phyloP scores from a whole-genome alignment of 805 yeast genomes.

The Saccharomyces kudriavzevii region DNA sequence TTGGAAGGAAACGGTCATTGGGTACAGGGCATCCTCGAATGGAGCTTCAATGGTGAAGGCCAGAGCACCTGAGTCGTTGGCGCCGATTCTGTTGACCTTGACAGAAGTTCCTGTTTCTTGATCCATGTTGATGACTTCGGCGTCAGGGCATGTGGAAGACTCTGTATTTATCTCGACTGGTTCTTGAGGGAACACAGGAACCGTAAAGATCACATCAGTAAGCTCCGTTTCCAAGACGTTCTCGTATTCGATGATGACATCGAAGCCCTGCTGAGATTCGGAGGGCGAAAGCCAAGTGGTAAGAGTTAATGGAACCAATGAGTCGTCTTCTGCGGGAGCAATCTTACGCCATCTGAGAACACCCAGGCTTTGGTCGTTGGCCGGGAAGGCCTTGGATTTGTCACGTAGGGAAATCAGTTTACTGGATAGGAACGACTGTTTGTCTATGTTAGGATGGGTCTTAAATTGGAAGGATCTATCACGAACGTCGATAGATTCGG shows the following conservation, averaged over 20 bases:
- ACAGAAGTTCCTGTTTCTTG: constrained; percentile 64
- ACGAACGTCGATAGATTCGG: constrained; percentile 39
- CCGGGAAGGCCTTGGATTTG: constrained; percentile 72
- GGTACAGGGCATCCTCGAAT: constrained; percentile 81
- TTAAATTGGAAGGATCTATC: constrained; percentile 57
- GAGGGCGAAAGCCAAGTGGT: constrained; percentile 76
- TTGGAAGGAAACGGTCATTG: constrained; percentile 65
- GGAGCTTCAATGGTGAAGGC: constrained; percentile 69
- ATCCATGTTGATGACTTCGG: constrained; percentile 46
- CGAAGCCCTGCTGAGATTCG: constrained; percentile 48
- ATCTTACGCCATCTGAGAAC: constrained; percentile 87
- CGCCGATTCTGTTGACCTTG: constrained; percentile 44
- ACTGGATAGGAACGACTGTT: constrained; percentile 49
- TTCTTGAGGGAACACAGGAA: constrained; percentile 55
- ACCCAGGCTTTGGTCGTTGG: constrained; percentile 83
- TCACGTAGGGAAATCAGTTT: constrained; percentile 69
- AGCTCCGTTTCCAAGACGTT: constrained; percentile 35
- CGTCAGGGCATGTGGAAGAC: constrained; percentile 38
- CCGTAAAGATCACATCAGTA: constrained; percentile 43
- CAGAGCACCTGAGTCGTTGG: constrained; percentile 59
- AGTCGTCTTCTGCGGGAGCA: constrained; percentile 51
- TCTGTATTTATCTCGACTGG: constrained; percentile 45
- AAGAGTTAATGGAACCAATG: constrained; percentile 56
- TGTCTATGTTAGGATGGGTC: constrained; percentile 95
- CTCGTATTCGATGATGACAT: constrained; percentile 86